Percentiles rank a stretch among this genome's conserved stretches.
Conservation (phyloP, 2,329 filamentous ascomycete genomes). For the Colletotrichum siamense region DNA sequence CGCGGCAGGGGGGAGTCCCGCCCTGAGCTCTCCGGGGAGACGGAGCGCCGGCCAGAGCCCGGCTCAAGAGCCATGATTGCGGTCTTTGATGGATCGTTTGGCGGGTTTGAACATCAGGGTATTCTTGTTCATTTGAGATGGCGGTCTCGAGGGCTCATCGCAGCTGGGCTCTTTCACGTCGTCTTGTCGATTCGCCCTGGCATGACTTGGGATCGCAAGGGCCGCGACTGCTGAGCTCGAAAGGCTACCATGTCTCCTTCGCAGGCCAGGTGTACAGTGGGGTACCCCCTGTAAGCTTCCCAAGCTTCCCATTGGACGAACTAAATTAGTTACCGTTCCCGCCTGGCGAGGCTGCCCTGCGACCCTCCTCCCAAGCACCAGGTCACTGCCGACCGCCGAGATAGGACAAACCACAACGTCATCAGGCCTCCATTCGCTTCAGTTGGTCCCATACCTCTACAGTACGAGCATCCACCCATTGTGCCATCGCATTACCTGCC, state of each 20-base stretch:
- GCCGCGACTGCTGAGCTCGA: neutral
- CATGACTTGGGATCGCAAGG: constrained; percentile 22
- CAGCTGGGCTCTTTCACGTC: constrained; percentile 18
- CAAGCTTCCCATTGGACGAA: constrained; percentile 19
- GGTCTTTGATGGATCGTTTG: constrained; percentile 9
- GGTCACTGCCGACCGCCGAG: neutral
- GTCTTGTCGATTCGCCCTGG: neutral
- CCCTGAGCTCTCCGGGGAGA: constrained; percentile 84
- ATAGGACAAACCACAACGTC: constrained; percentile 11
- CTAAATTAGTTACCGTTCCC: constrained; percentile 12
- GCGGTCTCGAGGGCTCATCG: constrained; percentile 29
- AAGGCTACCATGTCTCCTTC: constrained; percentile 23
- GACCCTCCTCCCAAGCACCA: neutral
- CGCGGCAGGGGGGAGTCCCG: constrained; percentile 77
- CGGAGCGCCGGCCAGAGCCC: constrained; percentile 59
- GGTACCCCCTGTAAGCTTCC: constrained; percentile 8
- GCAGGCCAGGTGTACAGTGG: constrained; percentile 14
- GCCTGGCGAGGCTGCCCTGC: constrained; percentile 13
- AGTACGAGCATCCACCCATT: neutral
- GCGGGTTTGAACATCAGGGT: constrained; percentile 20
- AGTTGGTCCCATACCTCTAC: neutral
- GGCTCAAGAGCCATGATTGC: constrained; percentile 69
- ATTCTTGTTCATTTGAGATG: neutral
- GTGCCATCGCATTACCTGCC: neutral
- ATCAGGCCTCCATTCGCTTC: neutral